A percentile compares a stretch with the other conserved stretches of the same genome.
These are phyloP conservation scores for Eremomyces bilateralis DNA, from an alignment of 495 filamentous ascomycete genomes.

Conservation along the genomic window DNA sequence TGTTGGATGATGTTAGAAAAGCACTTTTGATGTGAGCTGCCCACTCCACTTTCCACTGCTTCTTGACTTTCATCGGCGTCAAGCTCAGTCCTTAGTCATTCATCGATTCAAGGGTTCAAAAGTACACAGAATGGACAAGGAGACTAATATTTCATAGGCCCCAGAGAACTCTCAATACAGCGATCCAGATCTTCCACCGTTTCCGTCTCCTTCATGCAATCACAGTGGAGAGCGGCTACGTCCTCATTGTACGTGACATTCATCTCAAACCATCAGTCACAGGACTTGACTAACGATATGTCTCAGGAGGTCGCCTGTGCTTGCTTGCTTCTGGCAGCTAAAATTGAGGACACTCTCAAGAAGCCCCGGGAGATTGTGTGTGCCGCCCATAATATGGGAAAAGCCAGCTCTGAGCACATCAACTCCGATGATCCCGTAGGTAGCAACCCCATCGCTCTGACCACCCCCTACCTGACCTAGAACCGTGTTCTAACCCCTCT, in stretches of 20 bases:
- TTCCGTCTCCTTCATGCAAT: conserved; percentile 64
- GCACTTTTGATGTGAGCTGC: conserved; percentile 41
- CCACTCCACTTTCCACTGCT: conserved; percentile 6
- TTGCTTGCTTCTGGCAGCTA: conserved; percentile 78
- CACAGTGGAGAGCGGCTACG: conserved; percentile 32
- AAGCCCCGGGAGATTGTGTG: conserved; percentile 87
- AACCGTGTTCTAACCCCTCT: conserved; percentile 1
- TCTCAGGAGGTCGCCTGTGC: conserved; percentile 67
- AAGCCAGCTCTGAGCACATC: conserved; percentile 45
- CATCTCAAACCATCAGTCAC: conserved; percentile 3
- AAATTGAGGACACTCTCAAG: conserved; percentile 93
- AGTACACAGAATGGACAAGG: no score
- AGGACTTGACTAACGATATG: conserved; percentile 2
- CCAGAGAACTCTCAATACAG: conserved; percentile 65
- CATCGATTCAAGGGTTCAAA: no score
- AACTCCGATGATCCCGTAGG: conserved; percentile 63
- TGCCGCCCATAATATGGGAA: conserved; percentile 68
- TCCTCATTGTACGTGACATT: background rate
- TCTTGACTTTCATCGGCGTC: no score
- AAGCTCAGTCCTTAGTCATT: no score
- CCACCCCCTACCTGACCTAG: background rate
- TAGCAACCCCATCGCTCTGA: background rate
- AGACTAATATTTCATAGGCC: conserved; percentile 26
- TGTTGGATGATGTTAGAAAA: conserved; percentile 60
- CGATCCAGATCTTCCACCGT: conserved; percentile 68